Base-by-base conservation (phyloP, 192 early-diverging fungal genomes). In the Coemansia sp. region DNA sequence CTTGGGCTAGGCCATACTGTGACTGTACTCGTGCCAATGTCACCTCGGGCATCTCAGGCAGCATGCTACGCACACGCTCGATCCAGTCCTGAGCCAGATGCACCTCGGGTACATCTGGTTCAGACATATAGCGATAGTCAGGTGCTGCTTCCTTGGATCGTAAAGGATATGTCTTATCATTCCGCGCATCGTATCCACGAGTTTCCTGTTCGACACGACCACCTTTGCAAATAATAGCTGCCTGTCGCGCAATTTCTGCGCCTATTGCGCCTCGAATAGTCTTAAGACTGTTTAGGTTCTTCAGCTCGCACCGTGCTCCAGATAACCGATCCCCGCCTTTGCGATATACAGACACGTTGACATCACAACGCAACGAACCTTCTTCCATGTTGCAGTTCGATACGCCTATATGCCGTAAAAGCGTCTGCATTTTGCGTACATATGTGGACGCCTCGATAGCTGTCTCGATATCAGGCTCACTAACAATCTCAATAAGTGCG, bases 41-140 rank as follows among this genome's bases (percentile, higher is more conserved):
- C 14, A 64, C 70, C 53, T 93, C 92, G 5, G 93, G 90, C 3
- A 91, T 77, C 68, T 94, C 92, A 5, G 94, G 90, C 14, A 94
- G 56, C 1, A 30, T 62, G 1, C 60, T 62, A 18, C 63, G 69
- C 26, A 89, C 58, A 0, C 27, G 30, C 10, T 81, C 65, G 8
- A 89, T 69, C 62, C 85, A 84, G 19, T 74, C 68, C 31, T 83
- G 68, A 21, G 64, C 30, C 12, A 78, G 44, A 22, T 56, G 61
- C 5, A 84, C 27, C 10, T 60, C 60, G 18, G 75, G 73, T 12
- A 82, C 54, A 34, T 82, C 80, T 25, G 84, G 74, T 62, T 96
- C 94, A 21, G 93, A 90, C 88, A 95, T 93, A 64, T 91, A 96
- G 49, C 91, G 69, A 72, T 97, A 97, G 72, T 97, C 95, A 0